A percentile compares a stretch with the other conserved stretches of the same genome.
Evolutionary conservation across 2,329 filamentous ascomycete species (phyloP).

Genomic region (Trichocomaceae sp.): DNA sequence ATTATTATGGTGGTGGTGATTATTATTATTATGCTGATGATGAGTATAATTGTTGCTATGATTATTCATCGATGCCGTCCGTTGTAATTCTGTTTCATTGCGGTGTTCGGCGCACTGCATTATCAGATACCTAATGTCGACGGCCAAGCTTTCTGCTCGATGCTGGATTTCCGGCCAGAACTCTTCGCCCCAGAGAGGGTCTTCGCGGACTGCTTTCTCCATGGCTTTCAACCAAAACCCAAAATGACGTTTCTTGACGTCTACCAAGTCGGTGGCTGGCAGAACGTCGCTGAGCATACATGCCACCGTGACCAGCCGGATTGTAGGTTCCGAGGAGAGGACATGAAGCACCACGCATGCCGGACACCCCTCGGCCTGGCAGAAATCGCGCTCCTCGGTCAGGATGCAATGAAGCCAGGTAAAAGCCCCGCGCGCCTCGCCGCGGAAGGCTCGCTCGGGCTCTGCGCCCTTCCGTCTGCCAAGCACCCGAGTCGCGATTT

Average conservation of each 20-base stretch:
- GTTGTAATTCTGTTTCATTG: slow-evolving; percentile 13
- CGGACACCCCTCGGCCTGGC: slow-evolving; percentile 50
- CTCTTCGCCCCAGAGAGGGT: slow-evolving; percentile 38
- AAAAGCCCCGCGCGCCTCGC: slow-evolving; percentile 51
- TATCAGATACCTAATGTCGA: slow-evolving; percentile 34
- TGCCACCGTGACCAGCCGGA: slow-evolving; percentile 38
- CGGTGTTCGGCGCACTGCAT: slow-evolving; percentile 35
- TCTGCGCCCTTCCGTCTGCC: slow-evolving; percentile 45
- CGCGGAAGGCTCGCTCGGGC: slow-evolving; percentile 52
- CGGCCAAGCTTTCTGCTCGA: slow-evolving; percentile 32
- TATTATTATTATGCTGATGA: slow-evolving; percentile 15
- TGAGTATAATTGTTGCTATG: slow-evolving; percentile 11
- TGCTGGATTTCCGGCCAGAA: slow-evolving; percentile 39
- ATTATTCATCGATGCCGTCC: neutral
- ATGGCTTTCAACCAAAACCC: slow-evolving; percentile 35
- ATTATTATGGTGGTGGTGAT: slow-evolving; percentile 2
- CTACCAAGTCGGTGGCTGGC: slow-evolving; percentile 21
- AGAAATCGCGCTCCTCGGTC: slow-evolving; percentile 53
- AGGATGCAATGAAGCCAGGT: slow-evolving; percentile 55
- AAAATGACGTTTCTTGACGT: slow-evolving; percentile 21
- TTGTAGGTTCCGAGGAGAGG: slow-evolving; percentile 40
- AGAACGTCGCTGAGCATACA: slow-evolving; percentile 34
- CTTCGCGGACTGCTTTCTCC: slow-evolving; percentile 35
- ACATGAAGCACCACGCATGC: slow-evolving; percentile 39
- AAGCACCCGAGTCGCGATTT: slow-evolving; percentile 45